Conservation (phyloP, 176 grass and related monocot genomes). For the Raddia guianensis region DNA sequence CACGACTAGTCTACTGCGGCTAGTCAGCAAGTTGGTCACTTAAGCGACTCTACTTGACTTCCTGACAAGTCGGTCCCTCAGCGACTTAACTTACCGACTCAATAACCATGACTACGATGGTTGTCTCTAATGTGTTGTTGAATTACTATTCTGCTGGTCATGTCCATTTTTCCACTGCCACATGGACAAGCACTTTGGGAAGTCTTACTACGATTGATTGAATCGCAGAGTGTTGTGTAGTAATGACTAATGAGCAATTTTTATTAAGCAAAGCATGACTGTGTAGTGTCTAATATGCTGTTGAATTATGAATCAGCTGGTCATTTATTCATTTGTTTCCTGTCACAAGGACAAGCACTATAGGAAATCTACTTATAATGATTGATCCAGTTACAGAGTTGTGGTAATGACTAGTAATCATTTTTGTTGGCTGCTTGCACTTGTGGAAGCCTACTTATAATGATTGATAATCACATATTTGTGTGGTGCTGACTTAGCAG, state of each 20-base stretch:
- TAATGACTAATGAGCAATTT: background rate
- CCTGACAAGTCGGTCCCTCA: too few species aligned
- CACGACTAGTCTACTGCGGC: too few species aligned
- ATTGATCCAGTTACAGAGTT: background rate
- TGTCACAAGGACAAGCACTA: constrained; percentile 7
- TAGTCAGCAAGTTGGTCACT: too few species aligned
- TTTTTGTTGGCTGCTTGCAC: too few species aligned
- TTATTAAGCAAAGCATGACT: background rate
- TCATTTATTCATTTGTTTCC: background rate
- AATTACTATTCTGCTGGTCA: constrained; percentile 10
- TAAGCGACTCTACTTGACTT: too few species aligned
- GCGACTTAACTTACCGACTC: too few species aligned
- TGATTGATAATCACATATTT: constrained; percentile 11
- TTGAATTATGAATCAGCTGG: background rate
- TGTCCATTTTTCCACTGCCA: background rate
- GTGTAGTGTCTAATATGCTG: background rate
- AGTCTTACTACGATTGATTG: background rate
- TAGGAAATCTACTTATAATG: background rate
- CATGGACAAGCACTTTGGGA: constrained; percentile 22
- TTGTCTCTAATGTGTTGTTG: constrained; percentile 1
- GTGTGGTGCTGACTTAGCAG: background rate
- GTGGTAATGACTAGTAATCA: too few species aligned
- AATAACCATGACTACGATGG: background rate
- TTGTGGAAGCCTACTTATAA: background rate
- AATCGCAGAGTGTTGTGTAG: constrained; percentile 9